Evolutionary conservation across 2,329 filamentous ascomycete genomes (phyloP).

Genomic region (Ceratocystis lukuohia): DNA sequence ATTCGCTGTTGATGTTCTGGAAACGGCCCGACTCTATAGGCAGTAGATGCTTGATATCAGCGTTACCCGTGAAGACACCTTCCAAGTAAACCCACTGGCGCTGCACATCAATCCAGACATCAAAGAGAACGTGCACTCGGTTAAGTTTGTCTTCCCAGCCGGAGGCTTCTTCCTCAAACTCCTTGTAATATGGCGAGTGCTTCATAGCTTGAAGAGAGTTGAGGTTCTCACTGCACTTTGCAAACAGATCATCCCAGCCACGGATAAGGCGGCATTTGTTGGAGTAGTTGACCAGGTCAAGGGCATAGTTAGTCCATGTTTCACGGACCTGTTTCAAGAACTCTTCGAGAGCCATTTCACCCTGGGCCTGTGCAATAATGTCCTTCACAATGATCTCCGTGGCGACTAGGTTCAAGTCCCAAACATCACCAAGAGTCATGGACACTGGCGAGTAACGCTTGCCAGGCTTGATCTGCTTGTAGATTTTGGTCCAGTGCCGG

Average conservation of each 20-base stretch:
- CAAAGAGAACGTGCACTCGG: conserved; percentile 90
- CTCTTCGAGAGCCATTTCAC: conserved; percentile 95
- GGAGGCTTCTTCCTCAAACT: conserved; percentile 94
- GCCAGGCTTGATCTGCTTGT: conserved; percentile 83
- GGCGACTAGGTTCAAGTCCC: conserved; percentile 83
- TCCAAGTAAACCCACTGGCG: conserved; percentile 99
- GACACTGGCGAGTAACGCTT: conserved; percentile 89
- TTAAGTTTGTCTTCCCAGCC: conserved; percentile 98
- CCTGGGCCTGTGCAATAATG: conserved; percentile 89
- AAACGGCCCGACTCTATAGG: conserved; percentile 94
- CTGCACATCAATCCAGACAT: conserved; percentile 99
- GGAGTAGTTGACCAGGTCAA: conserved; percentile 94
- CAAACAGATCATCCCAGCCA: conserved; percentile 95
- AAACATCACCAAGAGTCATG: conserved; percentile 95
- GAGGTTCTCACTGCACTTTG: conserved; percentile 94
- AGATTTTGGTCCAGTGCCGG: conserved; percentile 94
- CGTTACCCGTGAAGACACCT: conserved; percentile 96
- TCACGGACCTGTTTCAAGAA: conserved; percentile 94
- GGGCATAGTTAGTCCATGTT: conserved; percentile 86
- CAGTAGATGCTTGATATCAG: conserved; percentile 94
- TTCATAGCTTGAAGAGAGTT: conserved; percentile 98
- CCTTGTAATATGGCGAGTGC: conserved; percentile 97
- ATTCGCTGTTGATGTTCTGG: conserved; percentile 98
- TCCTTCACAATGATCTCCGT: conserved; percentile 81
- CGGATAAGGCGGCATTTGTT: conserved; percentile 95